Conservation (phyloP, 2,329 filamentous ascomycete genomes). For the Nakataea oryzae region DNA sequence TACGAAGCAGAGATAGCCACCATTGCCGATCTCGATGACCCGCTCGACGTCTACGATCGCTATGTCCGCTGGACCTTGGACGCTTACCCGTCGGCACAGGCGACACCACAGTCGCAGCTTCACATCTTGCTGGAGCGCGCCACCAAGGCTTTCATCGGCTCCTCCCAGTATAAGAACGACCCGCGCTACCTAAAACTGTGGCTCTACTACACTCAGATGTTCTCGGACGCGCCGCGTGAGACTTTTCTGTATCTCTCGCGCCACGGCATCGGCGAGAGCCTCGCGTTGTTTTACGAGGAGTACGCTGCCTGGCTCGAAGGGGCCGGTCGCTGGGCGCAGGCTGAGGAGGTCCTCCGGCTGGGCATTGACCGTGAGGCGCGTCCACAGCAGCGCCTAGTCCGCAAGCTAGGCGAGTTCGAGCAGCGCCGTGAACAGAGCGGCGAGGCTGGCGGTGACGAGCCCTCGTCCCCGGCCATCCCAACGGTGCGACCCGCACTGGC, state of each 20-base stretch:
- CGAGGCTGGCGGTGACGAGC: slow-evolving; percentile 36
- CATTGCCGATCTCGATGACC: slow-evolving; percentile 83
- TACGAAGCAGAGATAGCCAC: slow-evolving; percentile 75
- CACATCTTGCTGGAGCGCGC: slow-evolving; percentile 83
- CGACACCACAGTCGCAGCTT: slow-evolving; percentile 83
- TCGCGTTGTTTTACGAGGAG: slow-evolving; percentile 94
- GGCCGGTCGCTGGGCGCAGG: slow-evolving; percentile 75
- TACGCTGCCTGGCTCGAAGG: slow-evolving; percentile 89
- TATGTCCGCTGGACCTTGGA: slow-evolving; percentile 97
- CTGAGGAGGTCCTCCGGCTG: slow-evolving; percentile 85
- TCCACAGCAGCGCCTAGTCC: slow-evolving; percentile 67
- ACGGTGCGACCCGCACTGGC: slow-evolving; percentile 73
- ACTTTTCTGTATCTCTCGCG: slow-evolving; percentile 85
- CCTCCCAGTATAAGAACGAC: slow-evolving; percentile 86
- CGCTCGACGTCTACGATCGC: slow-evolving; percentile 88
- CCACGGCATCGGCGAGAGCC: slow-evolving; percentile 73
- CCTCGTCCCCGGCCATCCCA: slow-evolving; percentile 79
- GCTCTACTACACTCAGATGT: slow-evolving; percentile 88
- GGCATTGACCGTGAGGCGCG: slow-evolving; percentile 83
- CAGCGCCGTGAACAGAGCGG: slow-evolving; percentile 54
- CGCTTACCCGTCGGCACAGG: slow-evolving; percentile 88
- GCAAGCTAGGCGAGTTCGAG: slow-evolving; percentile 91
- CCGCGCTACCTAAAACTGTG: slow-evolving; percentile 87
- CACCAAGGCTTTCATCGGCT: slow-evolving; percentile 80
- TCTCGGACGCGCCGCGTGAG: slow-evolving; percentile 87